Base-by-base conservation (phyloP, 2,329 filamentous ascomycete genomes). In the Acephala macrosclerotiorum region DNA sequence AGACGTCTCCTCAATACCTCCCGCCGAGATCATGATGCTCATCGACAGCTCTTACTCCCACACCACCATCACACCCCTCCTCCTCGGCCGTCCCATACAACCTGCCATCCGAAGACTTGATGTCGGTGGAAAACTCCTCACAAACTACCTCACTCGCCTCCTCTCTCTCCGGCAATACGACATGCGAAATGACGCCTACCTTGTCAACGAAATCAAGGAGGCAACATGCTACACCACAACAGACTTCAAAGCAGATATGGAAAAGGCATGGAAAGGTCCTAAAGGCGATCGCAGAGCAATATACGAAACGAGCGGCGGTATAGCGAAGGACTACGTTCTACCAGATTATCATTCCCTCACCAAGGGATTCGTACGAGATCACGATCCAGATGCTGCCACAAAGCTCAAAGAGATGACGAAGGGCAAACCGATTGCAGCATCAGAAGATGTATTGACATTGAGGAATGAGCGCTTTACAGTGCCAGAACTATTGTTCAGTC, bases 191-290 rank as follows among this genome's bases (percentile, higher is more conserved):
- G 96, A 99, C 73, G 91, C 92, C 0, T 90, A 96, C 77, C 90
- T 98, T 59, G 93, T 97, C 76, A 97, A 97, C 74, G 92, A 97
- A 77, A 94, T 98, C 79, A 99, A 99, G 76, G 96, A 99, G 77
- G 85, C 90, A 4, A 89, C 91, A 0, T 97, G 93, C 76, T 98
- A 91, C 73, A 89, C 97, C 12, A 91, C 91, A 2, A 81, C 87
- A 0, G 88, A 96, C 75, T 97, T 98, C 77, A 82, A 84, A 29
- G 75, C 77, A 7, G 93, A 97, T 72, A 85, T 99, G 40, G 94
- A 98, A 68, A 85, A 84, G 69, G 90, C 89, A 0, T 97, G 94
- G 93, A 96, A 93, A 77, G 91, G 90, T 7, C 88, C 91, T 1
- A 80, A 86, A 67, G 85, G 88, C 51, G 84, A 88, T 72, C 80